phyloP scores from a whole-genome alignment of 768 basidiomycete species.

The Lactifluus volemus region DNA sequence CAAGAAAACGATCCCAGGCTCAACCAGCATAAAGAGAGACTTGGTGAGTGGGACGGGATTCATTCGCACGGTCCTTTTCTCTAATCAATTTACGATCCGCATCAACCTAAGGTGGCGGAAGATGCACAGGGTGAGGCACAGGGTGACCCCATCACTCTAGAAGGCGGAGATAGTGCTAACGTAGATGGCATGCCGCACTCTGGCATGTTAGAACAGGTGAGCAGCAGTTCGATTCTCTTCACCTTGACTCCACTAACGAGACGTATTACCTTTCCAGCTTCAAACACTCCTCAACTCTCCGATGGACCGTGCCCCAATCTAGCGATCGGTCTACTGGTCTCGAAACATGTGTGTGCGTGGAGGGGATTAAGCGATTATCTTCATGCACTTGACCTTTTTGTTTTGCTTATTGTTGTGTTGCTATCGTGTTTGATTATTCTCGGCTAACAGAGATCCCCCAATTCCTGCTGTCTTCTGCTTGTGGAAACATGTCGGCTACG shows the following conservation, averaged over 20 bases:
- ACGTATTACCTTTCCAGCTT: neutral
- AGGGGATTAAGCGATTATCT: neutral
- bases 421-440: constrained; percentile 11
- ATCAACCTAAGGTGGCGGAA: neutral
- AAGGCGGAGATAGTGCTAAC: constrained; percentile 15
- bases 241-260: neutral
- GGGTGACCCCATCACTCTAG: constrained; percentile 11
- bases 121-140: constrained; percentile 15
- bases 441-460: neutral
- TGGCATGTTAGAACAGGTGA: constrained; percentile 15
- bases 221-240: neutral
- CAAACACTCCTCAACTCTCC: constrained; percentile 14
- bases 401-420: constrained; percentile 9
- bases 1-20: constrained; percentile 12
- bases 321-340: neutral
- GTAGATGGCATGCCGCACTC: constrained; percentile 11
- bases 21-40: constrained; percentile 3
- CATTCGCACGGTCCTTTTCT: neutral
- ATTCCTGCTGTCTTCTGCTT: neutral
- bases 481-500: neutral
- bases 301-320: constrained; percentile 11
- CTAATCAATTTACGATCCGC: neutral
- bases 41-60: neutral
- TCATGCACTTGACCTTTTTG: neutral
- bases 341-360: neutral